Conservation (phyloP, 2,329 filamentous ascomycete genomes). For the Allantophomopsis cytisporea region DNA sequence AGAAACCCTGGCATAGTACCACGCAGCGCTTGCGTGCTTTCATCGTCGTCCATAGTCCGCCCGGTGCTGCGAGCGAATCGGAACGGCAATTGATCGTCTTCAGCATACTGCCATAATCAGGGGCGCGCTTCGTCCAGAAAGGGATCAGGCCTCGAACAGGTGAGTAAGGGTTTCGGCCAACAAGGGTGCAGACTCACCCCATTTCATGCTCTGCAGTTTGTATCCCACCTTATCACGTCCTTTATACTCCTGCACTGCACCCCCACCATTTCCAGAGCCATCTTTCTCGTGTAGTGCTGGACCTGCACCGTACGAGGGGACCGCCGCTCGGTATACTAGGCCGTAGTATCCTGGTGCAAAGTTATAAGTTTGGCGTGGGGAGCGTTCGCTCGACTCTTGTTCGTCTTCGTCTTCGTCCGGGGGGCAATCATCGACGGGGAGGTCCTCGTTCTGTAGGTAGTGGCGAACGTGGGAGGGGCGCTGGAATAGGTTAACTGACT, state of each 20-base stretch:
- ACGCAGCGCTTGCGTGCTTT: constrained; percentile 82
- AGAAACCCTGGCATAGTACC: constrained; percentile 84
- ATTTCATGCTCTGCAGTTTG: constrained; percentile 87
- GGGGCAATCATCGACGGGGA: constrained; percentile 59
- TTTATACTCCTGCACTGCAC: constrained; percentile 5
- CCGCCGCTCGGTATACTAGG: constrained; percentile 71
- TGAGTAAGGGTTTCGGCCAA: background rate
- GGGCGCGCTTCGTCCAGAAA: constrained; percentile 78
- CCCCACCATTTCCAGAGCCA: constrained; percentile 10
- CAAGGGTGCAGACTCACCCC: constrained; percentile 37
- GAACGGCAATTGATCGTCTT: constrained; percentile 93
- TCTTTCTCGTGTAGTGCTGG: constrained; percentile 12
- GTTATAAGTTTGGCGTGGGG: constrained; percentile 68
- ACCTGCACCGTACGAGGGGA: constrained; percentile 44
- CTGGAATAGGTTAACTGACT: constrained; percentile 26
- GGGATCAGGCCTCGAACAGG: constrained; percentile 53
- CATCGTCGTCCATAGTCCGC: constrained; percentile 87
- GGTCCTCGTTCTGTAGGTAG: constrained; percentile 59
- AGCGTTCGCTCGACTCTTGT: too few species aligned
- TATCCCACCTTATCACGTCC: constrained; percentile 36
- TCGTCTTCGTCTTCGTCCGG: constrained; percentile 36
- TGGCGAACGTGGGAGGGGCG: constrained; percentile 63
- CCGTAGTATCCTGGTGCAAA: constrained; percentile 83
- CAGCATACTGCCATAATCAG: constrained; percentile 64
- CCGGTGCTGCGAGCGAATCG: constrained; percentile 63